These are phyloP conservation scores for Penicillium soppii DNA, from an alignment of 495 filamentous ascomycete species.

Conservation along the genomic window DNA sequence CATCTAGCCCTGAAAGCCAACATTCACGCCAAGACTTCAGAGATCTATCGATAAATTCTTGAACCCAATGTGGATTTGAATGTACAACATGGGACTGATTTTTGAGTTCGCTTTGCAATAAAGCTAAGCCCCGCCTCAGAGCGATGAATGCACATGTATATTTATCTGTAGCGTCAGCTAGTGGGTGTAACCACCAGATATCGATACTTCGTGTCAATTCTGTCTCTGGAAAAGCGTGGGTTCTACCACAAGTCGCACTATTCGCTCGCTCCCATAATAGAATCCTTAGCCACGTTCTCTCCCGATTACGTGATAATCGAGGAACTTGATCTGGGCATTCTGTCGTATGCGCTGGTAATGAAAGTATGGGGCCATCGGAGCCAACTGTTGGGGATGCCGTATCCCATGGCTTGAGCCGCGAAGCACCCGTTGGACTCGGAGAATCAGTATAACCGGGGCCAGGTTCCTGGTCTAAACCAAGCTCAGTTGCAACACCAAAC, in stretches of 20 bases:
- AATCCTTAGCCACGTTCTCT: slow-evolving; percentile 29
- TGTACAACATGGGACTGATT: slow-evolving; percentile 1
- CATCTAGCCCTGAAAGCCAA: slow-evolving; percentile 15
- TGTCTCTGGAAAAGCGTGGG: slow-evolving; percentile 25
- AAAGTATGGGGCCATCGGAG: too few relatives aligned
- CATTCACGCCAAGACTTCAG: slow-evolving; percentile 18
- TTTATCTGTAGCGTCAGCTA: slow-evolving; percentile 26
- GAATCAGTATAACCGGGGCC: not conserved
- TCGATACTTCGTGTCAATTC: slow-evolving; percentile 19
- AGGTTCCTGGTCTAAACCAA: slow-evolving; percentile 22
- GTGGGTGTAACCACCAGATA: slow-evolving; percentile 25
- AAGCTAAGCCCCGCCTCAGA: slow-evolving; percentile 15
- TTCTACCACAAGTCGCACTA: slow-evolving; percentile 25
- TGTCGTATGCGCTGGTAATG: not conserved
- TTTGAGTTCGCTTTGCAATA: slow-evolving; percentile 14
- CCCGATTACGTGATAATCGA: slow-evolving; percentile 15
- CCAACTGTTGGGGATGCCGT: not conserved
- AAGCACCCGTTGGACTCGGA: not conserved
- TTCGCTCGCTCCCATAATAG: slow-evolving; percentile 31
- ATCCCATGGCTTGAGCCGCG: not conserved
- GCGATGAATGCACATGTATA: slow-evolving; percentile 28
- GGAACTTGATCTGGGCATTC: not conserved
- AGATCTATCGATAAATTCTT: slow-evolving; percentile 16
- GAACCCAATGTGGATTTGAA: slow-evolving; percentile 22
- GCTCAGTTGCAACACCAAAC: slow-evolving; percentile 23